Conservation (phyloP, 768 basidiomycete species). For the Bullera alba region DNA sequence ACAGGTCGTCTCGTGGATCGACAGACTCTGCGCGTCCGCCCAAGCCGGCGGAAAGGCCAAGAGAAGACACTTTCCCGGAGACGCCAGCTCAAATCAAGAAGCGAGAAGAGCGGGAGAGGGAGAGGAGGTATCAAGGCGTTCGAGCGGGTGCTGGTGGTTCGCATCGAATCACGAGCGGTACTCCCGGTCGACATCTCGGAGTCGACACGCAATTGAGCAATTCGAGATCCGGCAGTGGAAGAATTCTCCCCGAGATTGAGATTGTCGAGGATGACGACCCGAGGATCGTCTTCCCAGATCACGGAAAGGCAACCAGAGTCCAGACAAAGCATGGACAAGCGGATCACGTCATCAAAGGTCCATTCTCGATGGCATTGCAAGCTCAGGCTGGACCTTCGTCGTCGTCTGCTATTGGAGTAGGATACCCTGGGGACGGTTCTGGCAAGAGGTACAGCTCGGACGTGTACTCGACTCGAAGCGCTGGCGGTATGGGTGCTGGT, state of each 20-base stretch:
- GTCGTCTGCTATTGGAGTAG: neutral
- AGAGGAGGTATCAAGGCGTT: no score
- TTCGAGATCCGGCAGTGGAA: neutral
- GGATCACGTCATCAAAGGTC: conserved; percentile 38
- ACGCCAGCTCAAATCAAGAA: conserved; percentile 41
- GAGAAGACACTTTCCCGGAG: conserved; percentile 39
- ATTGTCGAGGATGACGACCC: conserved; percentile 43
- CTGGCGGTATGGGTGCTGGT: conserved; percentile 4
- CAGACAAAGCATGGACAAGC: conserved; percentile 27
- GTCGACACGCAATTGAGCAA: conserved; percentile 12
- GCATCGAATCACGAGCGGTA: conserved; percentile 1
- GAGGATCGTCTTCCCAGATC: conserved; percentile 24
- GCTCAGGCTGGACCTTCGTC: conserved; percentile 6
- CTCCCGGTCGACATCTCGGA: no score
- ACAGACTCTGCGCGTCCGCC: conserved; percentile 8
- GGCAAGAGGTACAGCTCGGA: neutral
- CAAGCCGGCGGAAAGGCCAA: conserved; percentile 32
- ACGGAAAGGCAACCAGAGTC: conserved; percentile 19
- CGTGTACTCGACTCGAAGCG: no score
- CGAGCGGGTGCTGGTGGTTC: conserved; percentile 4
- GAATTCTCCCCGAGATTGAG: conserved; percentile 37
- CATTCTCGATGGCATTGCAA: conserved; percentile 25
- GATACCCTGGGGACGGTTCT: neutral
- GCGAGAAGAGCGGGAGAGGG: conserved; percentile 31
- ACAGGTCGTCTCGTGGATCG: conserved; percentile 1